Conservation (phyloP, 2,329 filamentous ascomycete genomes). For the Phaeosphaeria sp. region DNA sequence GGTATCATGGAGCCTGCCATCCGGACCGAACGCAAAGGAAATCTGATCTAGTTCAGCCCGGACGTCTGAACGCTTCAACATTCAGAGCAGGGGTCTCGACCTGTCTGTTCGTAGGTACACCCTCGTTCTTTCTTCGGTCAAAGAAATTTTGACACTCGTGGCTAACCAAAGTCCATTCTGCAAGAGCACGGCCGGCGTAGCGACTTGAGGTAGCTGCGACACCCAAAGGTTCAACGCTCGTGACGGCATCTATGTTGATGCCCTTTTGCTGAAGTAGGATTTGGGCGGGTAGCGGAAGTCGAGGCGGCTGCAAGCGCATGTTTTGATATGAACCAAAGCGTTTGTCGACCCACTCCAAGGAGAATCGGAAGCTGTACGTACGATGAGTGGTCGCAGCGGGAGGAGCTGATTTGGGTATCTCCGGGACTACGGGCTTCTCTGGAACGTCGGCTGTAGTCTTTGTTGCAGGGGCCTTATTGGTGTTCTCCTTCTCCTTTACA, state of each 20-base stretch:
- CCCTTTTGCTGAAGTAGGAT: slow-evolving; percentile 60
- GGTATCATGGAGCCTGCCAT: slow-evolving; percentile 30
- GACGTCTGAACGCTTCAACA: slow-evolving; percentile 66
- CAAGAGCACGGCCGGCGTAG: slow-evolving; percentile 75
- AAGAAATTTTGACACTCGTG: slow-evolving; percentile 83
- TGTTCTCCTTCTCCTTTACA: slow-evolving; percentile 34
- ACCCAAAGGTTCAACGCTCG: slow-evolving; percentile 45
- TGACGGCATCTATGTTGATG: slow-evolving; percentile 35
- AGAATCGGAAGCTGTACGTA: slow-evolving; percentile 76
- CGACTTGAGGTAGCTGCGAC: slow-evolving; percentile 53
- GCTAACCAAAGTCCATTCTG: slow-evolving; percentile 78
- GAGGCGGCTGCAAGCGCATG: slow-evolving; percentile 69
- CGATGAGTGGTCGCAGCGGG: slow-evolving; percentile 54
- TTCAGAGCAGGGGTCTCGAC: slow-evolving; percentile 73
- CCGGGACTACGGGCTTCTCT: slow-evolving; percentile 11
- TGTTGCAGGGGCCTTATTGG: slow-evolving; percentile 11
- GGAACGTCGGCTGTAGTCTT: slow-evolving; percentile 13
- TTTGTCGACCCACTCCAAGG: slow-evolving; percentile 70
- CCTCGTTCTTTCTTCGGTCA: slow-evolving; percentile 76
- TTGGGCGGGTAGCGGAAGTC: slow-evolving; percentile 74
- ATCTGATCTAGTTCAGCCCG: slow-evolving; percentile 32
- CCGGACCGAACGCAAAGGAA: slow-evolving; percentile 5
- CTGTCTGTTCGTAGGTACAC: slow-evolving; percentile 68
- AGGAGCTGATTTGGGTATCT: slow-evolving; percentile 51
- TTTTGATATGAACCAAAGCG: slow-evolving; percentile 64